These are phyloP conservation scores for Ceratobasidium theobromae DNA, from an alignment of 1,284 basidiomycete genomes.

Conservation along the genomic window DNA sequence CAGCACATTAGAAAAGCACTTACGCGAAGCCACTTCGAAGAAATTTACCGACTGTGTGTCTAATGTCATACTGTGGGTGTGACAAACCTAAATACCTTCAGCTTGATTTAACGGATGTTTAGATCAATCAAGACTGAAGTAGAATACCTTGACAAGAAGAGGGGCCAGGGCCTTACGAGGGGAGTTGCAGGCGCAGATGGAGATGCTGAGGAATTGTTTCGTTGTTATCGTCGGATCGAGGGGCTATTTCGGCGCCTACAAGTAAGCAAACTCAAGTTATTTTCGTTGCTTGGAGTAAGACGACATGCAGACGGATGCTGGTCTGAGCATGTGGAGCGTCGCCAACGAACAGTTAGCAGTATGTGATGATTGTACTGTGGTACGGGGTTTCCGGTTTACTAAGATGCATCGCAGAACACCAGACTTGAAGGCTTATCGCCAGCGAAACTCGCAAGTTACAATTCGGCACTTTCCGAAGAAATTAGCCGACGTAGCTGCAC, in stretches of 20 bases:
- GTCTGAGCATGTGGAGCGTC: background rate
- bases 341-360: background rate
- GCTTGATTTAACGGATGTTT: too few relatives aligned
- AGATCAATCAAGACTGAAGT: too few relatives aligned
- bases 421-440: background rate
- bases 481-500: slow-evolving; percentile 1
- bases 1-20: too few relatives aligned
- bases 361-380: background rate
- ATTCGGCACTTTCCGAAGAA: background rate
- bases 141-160: too few relatives aligned
- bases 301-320: background rate
- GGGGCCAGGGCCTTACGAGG: too few relatives aligned
- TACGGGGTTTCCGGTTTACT: background rate
- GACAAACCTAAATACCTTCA: too few relatives aligned
- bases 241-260: background rate
- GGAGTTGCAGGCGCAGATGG: too few relatives aligned
- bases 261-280: background rate
- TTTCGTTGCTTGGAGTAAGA: background rate
- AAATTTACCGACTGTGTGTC: too few relatives aligned
- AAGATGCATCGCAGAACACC: background rate
- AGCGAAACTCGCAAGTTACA: background rate
- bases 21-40: too few relatives aligned
- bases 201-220: too few relatives aligned
- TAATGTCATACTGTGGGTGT: too few relatives aligned
- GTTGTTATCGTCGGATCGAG: background rate